Base-by-base conservation (phyloP, 2,329 filamentous ascomycete genomes). In the Colletotrichum filicis region DNA sequence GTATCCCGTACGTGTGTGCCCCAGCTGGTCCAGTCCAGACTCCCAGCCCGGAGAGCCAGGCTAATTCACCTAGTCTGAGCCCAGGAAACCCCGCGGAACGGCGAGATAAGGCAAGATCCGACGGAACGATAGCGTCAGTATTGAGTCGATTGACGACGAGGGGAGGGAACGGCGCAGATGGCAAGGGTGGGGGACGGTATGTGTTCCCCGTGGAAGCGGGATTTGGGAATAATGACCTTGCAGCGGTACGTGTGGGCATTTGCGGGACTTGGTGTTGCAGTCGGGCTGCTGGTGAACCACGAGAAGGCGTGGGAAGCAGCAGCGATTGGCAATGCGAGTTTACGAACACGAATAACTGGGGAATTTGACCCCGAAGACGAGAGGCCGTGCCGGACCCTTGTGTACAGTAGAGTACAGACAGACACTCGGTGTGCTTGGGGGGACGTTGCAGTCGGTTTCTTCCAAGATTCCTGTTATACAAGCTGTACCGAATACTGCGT, bases 311-410 rank as follows among this genome's bases (percentile, higher is more conserved):
- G 11, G 19, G 16, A 42, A 30, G 16, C 28, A n/a, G n/a, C 49
- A 22, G 52, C 37, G 66, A 57, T 71, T 60, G 32, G 60, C 70
- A 37, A 42, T 71, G 28, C 49, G 32, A 57, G 53, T 55, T 66
- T 73, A 73, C 71, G 71, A 73, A 71, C 71, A 73, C 71, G 71
- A 73, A 71, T 66, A 19, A 49, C 9, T 57, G 60, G 66, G 49
- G 60, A 32, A 55, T 12, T 7, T 6, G 16, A 42, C 37, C 37
- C 37, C 37, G 37, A 16, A 42, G 37, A 42, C 37, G 16, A 19
- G 14, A 42, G 37, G 37, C 37, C 37, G 37, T 8, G 37, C 37
- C 37, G 37, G 37, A 22, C 42, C 42, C 42, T 49, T 49, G 19
- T 49, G 42, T 2, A 9, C 19, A 46, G 42, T 2, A 9, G 42